Evolutionary conservation across 371 early-diverging fungal species (phyloP).

Genomic region (Rhizopus stolonifer): DNA sequence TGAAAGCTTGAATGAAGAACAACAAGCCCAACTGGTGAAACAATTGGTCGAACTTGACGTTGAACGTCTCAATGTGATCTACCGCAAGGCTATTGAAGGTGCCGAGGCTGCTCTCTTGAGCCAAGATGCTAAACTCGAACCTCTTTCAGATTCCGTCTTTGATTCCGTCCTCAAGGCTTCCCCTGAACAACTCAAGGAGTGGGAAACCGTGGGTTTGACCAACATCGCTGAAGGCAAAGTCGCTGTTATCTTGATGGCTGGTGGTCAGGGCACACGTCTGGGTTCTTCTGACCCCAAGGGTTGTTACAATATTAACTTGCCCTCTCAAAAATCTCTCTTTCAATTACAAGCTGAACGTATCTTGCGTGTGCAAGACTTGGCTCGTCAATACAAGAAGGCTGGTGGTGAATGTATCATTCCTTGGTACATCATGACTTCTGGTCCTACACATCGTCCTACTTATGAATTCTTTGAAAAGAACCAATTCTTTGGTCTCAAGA

Average conservation of each 20-base stretch:
- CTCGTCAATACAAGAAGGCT: conserved; percentile 44
- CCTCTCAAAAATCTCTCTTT: conserved; percentile 71
- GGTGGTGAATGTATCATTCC: conserved; percentile 66
- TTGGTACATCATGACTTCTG: conserved; percentile 96
- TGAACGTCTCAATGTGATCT: conserved; percentile 78
- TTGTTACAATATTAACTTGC: conserved; percentile 79
- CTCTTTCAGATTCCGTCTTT: conserved; percentile 75
- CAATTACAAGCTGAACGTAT: conserved; percentile 82
- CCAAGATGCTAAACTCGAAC: conserved; percentile 59
- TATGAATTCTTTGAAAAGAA: conserved; percentile 64
- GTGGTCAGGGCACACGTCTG: conserved; percentile 82
- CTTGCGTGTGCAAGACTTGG: conserved; percentile 77
- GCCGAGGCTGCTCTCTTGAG: conserved; percentile 42
- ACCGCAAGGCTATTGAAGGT: conserved; percentile 64
- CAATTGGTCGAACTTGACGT: conserved; percentile 79
- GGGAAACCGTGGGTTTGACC: conserved; percentile 75
- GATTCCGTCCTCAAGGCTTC: conserved; percentile 69
- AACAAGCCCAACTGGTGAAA: conserved; percentile 58
- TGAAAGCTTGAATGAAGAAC: conserved; percentile 60
- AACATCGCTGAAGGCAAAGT: conserved; percentile 86
- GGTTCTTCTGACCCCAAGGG: conserved; percentile 81
- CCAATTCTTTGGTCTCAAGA: conserved; percentile 69
- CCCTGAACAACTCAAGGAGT: conserved; percentile 59
- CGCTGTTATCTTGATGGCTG: conserved; percentile 88
- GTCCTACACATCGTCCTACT: conserved; percentile 84